Base-by-base conservation (phyloP, 768 basidiomycete species). In the Hortiboletus flavorubellus region DNA sequence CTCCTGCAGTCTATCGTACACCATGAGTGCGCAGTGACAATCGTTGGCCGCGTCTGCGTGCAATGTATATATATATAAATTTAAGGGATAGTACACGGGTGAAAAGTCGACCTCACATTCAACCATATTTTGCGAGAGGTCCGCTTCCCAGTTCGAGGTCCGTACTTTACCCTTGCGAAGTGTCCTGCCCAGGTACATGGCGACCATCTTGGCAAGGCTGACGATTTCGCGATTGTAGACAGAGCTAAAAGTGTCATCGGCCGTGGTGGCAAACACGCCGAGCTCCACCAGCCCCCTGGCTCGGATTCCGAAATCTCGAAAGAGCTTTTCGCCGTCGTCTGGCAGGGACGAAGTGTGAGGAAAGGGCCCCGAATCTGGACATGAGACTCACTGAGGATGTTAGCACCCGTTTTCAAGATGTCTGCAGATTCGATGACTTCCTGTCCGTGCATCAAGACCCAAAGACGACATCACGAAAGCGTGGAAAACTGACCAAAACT, bases 241-340 rank as follows among this genome's bases (percentile, higher is more conserved):
- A 14, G 61, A 23, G 6, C 61, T 61, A 50, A 77, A 80, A 3
- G 46, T 41, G 26, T 60, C 60, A 54, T 82, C 81, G 4, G 72
- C 75, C 34, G 68, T 65, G 18, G 59, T 61, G 4, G 79, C 81
- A 41, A 82, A 59, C 1, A 65, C 67, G 4, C 76, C 76, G 10
- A 81, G 77, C 49, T 81, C 80, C 18, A 80, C 72, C 7, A 81
- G 73, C 35, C 70, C 72, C 15, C 63, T 62, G 9, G 75, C 62
- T n/a, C 62, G 66, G 51, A 81, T 70, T 33, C 75, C 78, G 53
- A 69, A 81, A 58, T 81, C 80, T 16, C 71, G 67, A 52, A 70
- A 76, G 18, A 81, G 73, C 56, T 82, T 81, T 58, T 71, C 62
- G 5, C 79, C 80, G 30, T 81, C 80, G 31, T 77, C 80, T 80